These are phyloP conservation scores for Nymphaea thermarum DNA, from an alignment of 164 flowering plant species.

Conservation along the genomic window DNA sequence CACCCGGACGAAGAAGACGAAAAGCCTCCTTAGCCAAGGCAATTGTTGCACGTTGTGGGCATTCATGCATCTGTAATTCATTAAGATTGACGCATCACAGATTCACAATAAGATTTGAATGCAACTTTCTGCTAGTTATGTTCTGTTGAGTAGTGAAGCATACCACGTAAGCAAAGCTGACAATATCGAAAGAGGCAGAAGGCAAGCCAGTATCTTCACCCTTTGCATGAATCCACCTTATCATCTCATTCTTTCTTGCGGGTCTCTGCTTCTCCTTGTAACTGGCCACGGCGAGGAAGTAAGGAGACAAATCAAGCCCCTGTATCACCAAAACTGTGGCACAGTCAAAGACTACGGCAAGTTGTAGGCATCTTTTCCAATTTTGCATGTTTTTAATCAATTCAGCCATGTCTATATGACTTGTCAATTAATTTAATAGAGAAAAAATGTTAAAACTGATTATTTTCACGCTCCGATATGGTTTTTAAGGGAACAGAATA, in stretches of 20 bases:
- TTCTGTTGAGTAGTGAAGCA: not conserved
- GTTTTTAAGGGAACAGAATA: no score
- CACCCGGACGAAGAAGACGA: conserved; percentile 62
- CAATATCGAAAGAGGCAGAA: conserved; percentile 46
- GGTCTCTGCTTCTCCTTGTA: conserved; percentile 36
- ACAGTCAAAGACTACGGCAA: no score
- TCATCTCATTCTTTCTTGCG: conserved; percentile 18
- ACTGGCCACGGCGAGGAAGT: conserved; percentile 67
- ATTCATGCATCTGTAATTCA: conserved; percentile 48
- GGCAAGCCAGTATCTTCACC: conserved; percentile 69
- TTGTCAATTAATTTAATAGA: not conserved
- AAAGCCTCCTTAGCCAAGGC: conserved; percentile 44
- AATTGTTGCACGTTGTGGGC: conserved; percentile 44
- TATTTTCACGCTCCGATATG: no score
- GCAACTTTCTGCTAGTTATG: no score
- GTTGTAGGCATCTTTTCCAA: no score
- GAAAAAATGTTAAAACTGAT: no score
- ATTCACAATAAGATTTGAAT: no score
- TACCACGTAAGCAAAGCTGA: conserved; percentile 55
- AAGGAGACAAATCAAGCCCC: conserved; percentile 69
- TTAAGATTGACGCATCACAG: not conserved
- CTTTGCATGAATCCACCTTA: conserved; percentile 57
- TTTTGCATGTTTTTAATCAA: not conserved
- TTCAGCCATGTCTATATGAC: not conserved
- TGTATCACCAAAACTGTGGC: conserved; percentile 8